Percentiles rank a stretch among this genome's conserved stretches.
Conservation (phyloP, 2,329 filamentous ascomycete species). For the Pseudocercospora cruenta region DNA sequence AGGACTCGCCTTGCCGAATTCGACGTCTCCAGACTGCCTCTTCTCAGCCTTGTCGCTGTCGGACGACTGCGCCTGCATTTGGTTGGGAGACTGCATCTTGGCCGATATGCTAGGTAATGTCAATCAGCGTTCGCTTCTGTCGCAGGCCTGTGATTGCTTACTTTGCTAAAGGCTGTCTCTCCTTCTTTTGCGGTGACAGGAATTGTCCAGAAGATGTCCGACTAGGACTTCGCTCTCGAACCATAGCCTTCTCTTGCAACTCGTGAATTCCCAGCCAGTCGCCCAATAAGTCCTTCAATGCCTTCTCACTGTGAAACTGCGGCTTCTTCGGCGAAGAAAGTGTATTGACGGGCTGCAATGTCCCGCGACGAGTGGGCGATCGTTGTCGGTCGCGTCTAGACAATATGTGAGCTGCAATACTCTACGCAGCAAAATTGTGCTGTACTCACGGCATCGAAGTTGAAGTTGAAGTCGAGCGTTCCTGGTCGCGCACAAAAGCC, state of each 20-base stretch:
- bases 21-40: slow-evolving; percentile 38
- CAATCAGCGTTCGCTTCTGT: neutral
- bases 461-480: neutral
- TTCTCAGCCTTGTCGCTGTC: slow-evolving; percentile 24
- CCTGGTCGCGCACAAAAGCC: neutral
- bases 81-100: slow-evolving; percentile 37
- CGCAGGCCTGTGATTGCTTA: neutral
- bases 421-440: neutral
- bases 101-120: slow-evolving; percentile 32
- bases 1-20: slow-evolving; percentile 64
- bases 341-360: slow-evolving; percentile 29
- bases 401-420: neutral
- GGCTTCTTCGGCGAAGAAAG: slow-evolving; percentile 28
- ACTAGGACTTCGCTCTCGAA: slow-evolving; percentile 29
- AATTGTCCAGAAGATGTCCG: slow-evolving; percentile 28
- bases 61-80: slow-evolving; percentile 18
- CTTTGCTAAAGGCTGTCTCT: slow-evolving; percentile 34
- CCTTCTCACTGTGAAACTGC: slow-evolving; percentile 10
- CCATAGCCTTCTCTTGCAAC: slow-evolving; percentile 23
- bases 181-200: slow-evolving; percentile 27
- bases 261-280: slow-evolving; percentile 12
- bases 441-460: neutral
- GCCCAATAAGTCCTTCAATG: slow-evolving; percentile 1
- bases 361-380: slow-evolving; percentile 12
- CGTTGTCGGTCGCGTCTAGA: neutral